Conservation (phyloP, 805 yeast genomes). For the Yarrowia osloensis region DNA sequence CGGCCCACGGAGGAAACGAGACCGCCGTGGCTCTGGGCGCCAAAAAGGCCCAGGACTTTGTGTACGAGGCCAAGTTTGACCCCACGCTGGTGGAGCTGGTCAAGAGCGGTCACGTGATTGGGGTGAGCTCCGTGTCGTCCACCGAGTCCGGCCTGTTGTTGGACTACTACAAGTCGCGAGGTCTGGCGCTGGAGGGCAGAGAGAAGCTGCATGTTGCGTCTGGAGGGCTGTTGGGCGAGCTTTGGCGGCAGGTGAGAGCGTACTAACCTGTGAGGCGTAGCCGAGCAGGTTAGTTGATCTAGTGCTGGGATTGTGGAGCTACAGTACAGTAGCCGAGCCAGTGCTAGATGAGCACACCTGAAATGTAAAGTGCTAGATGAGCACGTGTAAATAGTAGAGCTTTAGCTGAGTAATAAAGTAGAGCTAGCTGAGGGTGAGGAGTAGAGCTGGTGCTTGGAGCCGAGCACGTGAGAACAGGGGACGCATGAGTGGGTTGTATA, state of each 20-base stretch:
- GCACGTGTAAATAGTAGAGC: no score
- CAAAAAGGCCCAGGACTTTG: neutral
- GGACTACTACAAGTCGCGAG: conserved; percentile 16
- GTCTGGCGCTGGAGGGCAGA: neutral
- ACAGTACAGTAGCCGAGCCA: no score
- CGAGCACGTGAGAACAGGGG: no score
- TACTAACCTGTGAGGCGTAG: conserved; percentile 23
- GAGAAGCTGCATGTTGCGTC: conserved; percentile 4
- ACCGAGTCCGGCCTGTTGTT: conserved; percentile 2
- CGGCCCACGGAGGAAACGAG: neutral
- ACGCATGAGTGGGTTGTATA: no score
- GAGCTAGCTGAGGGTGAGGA: no score
- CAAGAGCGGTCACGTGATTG: neutral
- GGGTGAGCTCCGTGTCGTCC: neutral
- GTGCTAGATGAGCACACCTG: no score
- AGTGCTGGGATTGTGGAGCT: no score
- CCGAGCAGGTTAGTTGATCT: no score
- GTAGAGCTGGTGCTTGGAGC: no score
- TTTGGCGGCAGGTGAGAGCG: conserved; percentile 11
- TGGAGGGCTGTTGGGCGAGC: conserved; percentile 16
- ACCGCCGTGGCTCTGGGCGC: neutral
- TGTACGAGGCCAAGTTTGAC: conserved; percentile 13
- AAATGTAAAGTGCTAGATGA: no score
- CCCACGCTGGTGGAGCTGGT: neutral
- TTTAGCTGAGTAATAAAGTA: no score